Percentiles rank a stretch among this genome's conserved stretches.
Conservation (phyloP, 495 filamentous ascomycete genomes). For the Xylaria curta region DNA sequence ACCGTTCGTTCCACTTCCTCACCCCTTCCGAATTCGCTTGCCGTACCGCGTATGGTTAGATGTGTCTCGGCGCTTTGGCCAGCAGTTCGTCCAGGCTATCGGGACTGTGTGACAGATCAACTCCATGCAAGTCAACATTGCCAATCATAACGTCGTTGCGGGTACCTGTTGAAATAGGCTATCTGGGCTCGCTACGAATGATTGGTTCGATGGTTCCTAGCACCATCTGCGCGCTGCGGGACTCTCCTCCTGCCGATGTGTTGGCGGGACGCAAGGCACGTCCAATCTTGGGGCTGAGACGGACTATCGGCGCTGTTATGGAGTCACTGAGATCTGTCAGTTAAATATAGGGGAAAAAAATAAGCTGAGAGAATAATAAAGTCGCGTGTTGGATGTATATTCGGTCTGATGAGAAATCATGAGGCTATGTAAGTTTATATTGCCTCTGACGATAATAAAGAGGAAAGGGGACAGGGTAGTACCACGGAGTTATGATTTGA, state of each 20-base stretch:
- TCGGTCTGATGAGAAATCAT: not conserved
- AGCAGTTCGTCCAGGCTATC: slow-evolving; percentile 49
- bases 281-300: not conserved
- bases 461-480: not conserved
- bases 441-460: not conserved
- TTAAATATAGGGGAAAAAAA: not conserved
- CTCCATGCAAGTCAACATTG: slow-evolving; percentile 14
- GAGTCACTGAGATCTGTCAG: not conserved
- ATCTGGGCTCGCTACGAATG: not conserved
- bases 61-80: slow-evolving; percentile 49
- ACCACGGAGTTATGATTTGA: slow-evolving; percentile 2
- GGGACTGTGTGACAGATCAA: slow-evolving; percentile 43
- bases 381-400: not conserved
- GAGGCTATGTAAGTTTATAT: not conserved
- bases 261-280: slow-evolving; percentile 13
- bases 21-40: not conserved
- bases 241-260: not conserved
- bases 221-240: not conserved
- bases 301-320: not conserved
- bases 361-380: not conserved
- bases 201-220: slow-evolving; percentile 13
- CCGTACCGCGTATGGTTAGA: slow-evolving; percentile 7
- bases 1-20: not conserved
- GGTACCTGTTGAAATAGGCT: slow-evolving; percentile 18
- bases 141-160: slow-evolving; percentile 11